Evolutionary conservation across 2,329 filamentous ascomycete species (phyloP).

Genomic region (Seiridium unicorne): DNA sequence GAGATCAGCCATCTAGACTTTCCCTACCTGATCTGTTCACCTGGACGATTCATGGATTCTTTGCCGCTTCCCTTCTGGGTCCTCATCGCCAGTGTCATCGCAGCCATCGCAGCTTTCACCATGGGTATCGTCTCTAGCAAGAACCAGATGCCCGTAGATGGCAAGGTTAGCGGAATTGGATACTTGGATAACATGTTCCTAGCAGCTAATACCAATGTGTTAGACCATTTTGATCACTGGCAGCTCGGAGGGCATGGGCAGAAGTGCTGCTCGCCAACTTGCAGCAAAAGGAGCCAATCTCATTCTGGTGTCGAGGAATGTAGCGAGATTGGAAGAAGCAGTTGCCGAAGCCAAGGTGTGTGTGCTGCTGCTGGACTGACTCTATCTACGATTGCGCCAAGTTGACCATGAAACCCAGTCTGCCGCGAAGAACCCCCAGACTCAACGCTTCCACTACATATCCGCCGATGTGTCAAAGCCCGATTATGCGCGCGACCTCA

Average conservation of each 20-base stretch:
- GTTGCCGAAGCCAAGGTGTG: constrained; percentile 44
- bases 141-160: constrained; percentile 81
- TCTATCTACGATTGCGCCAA: neutral
- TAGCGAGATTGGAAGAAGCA: constrained; percentile 70
- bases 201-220: neutral
- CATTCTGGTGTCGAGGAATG: constrained; percentile 78
- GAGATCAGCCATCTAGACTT: no score
- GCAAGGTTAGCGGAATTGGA: constrained; percentile 58
- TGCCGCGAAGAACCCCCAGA: constrained; percentile 60
- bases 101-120: constrained; percentile 32
- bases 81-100: constrained; percentile 27
- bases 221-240: constrained; percentile 63
- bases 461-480: constrained; percentile 75
- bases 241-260: constrained; percentile 90
- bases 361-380: neutral
- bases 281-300: constrained; percentile 82
- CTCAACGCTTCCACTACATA: constrained; percentile 81
- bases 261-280: constrained; percentile 70
- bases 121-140: constrained; percentile 70
- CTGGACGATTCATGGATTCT: constrained; percentile 14
- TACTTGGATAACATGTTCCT: neutral
- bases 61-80: constrained; percentile 14
- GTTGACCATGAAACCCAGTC: constrained; percentile 40
- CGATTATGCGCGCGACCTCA: constrained; percentile 66
- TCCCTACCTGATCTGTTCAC: no score